Percentiles rank a stretch among this genome's conserved stretches.
These are phyloP conservation scores for Pseudopyrenochaeta lycopersici DNA, from an alignment of 2,329 filamentous ascomycete genomes.

Conservation along the genomic window DNA sequence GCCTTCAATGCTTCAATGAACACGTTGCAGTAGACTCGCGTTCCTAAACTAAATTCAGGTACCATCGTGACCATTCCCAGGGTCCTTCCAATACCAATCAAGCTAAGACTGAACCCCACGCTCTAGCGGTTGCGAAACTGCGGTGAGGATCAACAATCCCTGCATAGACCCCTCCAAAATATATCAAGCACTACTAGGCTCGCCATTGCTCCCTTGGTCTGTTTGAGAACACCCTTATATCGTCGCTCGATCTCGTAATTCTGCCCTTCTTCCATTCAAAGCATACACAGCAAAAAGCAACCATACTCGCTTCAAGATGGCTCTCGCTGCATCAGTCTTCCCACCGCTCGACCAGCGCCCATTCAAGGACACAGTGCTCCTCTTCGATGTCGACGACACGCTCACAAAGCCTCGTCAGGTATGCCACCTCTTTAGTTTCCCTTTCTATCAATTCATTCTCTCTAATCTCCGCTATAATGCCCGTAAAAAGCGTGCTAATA, in stretches of 20 bases:
- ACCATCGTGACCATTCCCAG: slow-evolving; percentile 15
- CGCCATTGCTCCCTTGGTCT: slow-evolving; percentile 19
- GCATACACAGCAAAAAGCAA: neutral
- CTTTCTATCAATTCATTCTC: neutral
- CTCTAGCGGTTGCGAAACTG: slow-evolving; percentile 17
- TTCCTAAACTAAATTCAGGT: slow-evolving; percentile 8
- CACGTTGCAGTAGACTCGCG: slow-evolving; percentile 8
- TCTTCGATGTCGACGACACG: slow-evolving; percentile 97
- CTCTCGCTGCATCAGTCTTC: slow-evolving; percentile 60
- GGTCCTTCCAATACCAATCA: slow-evolving; percentile 14
- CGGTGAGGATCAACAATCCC: slow-evolving; percentile 32
- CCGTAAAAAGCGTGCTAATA: slow-evolving; percentile 17
- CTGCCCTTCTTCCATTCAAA: neutral
- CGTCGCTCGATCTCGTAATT: neutral
- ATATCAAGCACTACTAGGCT: slow-evolving; percentile 10
- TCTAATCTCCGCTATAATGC: neutral
- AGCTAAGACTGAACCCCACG: slow-evolving; percentile 30
- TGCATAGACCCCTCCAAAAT: slow-evolving; percentile 31
- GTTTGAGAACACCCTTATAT: neutral
- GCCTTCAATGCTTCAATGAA: slow-evolving; percentile 2
- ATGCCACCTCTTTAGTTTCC: slow-evolving; percentile 1
- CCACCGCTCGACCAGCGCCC: slow-evolving; percentile 84
- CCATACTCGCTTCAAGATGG: slow-evolving; percentile 37
- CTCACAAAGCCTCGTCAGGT: slow-evolving; percentile 84
- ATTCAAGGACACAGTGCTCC: slow-evolving; percentile 89